Percentiles rank a stretch among this genome's conserved stretches.
These are phyloP conservation scores for Vigna radiata DNA, from an alignment of 306 rosid genomes.

Conservation along the genomic window DNA sequence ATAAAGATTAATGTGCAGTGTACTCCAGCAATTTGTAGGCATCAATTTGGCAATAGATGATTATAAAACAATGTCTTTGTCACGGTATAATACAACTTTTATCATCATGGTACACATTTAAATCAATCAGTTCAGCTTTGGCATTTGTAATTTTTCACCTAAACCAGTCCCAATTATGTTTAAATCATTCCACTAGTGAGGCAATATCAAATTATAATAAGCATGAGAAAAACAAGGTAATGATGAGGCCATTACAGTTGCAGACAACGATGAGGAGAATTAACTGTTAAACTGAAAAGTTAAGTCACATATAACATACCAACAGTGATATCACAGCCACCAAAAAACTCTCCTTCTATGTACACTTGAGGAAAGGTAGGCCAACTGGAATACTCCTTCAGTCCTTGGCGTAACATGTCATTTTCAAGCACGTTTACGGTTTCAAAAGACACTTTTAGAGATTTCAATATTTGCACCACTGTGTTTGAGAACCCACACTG, in stretches of 20 bases:
- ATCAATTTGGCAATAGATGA: constrained; percentile 33
- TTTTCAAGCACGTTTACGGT: constrained; percentile 79
- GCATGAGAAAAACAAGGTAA: constrained; percentile 1
- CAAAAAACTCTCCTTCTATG: constrained; percentile 95
- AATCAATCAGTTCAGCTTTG: constrained; percentile 25
- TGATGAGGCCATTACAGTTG: neutral
- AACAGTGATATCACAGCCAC: constrained; percentile 97
- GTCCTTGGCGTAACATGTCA: constrained; percentile 80
- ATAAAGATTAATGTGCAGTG: constrained; percentile 3
- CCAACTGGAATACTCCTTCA: constrained; percentile 89
- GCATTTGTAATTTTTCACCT: neutral
- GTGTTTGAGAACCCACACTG: constrained; percentile 98
- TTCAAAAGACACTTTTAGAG: constrained; percentile 78
- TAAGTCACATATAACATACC: constrained; percentile 59
- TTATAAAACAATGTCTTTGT: constrained; percentile 11
- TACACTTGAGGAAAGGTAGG: constrained; percentile 99
- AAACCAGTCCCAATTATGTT: constrained; percentile 15
- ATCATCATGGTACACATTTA: neutral
- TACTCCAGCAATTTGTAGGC: neutral
- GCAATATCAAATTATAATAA: constrained; percentile 33
- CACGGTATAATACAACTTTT: neutral
- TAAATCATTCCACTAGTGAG: constrained; percentile 27
- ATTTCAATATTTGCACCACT: constrained; percentile 87
- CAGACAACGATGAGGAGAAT: constrained; percentile 8
- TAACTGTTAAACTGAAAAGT: constrained; percentile 1